Conservation (phyloP, 805 yeast species). For the Saturnispora dispora region DNA sequence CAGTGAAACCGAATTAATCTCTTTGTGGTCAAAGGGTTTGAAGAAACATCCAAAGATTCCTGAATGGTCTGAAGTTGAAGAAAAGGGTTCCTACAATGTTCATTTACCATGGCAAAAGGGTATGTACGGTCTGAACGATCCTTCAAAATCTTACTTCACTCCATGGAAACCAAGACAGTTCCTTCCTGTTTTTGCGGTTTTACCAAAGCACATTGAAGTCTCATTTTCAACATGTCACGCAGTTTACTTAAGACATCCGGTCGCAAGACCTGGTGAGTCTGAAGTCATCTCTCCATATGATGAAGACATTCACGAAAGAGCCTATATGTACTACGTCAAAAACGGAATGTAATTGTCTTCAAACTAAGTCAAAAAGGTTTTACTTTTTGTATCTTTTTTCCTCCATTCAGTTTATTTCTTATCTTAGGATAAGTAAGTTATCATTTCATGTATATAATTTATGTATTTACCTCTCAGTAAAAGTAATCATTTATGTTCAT, state of each 20-base stretch:
- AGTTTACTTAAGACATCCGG: constrained; percentile 92
- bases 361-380: neutral
- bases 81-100: constrained; percentile 32
- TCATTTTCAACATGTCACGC: constrained; percentile 92
- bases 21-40: constrained; percentile 41
- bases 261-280: constrained; percentile 93
- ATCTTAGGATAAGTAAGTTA: neutral
- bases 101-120: constrained; percentile 75
- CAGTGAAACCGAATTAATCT: constrained; percentile 22
- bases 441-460: neutral
- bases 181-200: constrained; percentile 82
- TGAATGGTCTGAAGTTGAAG: constrained; percentile 26
- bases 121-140: constrained; percentile 71
- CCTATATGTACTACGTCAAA: constrained; percentile 87
- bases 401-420: neutral
- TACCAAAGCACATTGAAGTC: constrained; percentile 87
- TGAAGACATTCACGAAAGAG: constrained; percentile 77
- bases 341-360: constrained; percentile 35
- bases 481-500: neutral
- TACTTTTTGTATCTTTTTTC: neutral
- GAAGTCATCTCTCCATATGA: constrained; percentile 91
- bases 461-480: neutral
- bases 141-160: constrained; percentile 77
- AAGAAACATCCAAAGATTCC: constrained; percentile 34
- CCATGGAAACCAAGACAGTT: constrained; percentile 97